These are phyloP conservation scores for Phycomyces nitens DNA, from an alignment of 192 early-diverging fungal genomes.

Conservation along the genomic window DNA sequence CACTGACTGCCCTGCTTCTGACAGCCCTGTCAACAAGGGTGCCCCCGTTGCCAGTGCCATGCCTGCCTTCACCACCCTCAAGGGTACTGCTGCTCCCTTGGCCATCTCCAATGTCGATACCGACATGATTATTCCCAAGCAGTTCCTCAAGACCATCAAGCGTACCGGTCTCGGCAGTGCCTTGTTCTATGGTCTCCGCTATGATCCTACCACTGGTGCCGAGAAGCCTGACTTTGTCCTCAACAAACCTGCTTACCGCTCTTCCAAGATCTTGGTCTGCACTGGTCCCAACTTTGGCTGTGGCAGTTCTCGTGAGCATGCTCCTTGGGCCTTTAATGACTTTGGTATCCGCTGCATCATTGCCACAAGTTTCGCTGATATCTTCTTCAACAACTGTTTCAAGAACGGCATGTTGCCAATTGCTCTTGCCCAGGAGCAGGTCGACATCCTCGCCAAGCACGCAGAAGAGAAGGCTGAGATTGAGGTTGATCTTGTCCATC, in stretches of 20 bases:
- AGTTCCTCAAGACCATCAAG: slow-evolving; percentile 75
- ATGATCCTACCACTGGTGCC: slow-evolving; percentile 40
- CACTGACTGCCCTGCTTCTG: slow-evolving; percentile 8
- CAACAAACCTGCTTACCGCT: slow-evolving; percentile 52
- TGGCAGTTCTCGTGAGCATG: slow-evolving; percentile 65
- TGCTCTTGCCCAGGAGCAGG: slow-evolving; percentile 26
- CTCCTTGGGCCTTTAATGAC: slow-evolving; percentile 71
- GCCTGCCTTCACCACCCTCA: slow-evolving; percentile 56
- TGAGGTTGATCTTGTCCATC: slow-evolving; percentile 53
- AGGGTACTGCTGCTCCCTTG: slow-evolving; percentile 57
- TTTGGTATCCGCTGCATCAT: slow-evolving; percentile 71
- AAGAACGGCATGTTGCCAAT: slow-evolving; percentile 74
- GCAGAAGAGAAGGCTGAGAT: slow-evolving; percentile 43
- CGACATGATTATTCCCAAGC: slow-evolving; percentile 74
- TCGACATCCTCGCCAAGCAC: slow-evolving; percentile 42
- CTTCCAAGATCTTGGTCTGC: slow-evolving; percentile 50
- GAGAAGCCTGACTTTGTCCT: slow-evolving; percentile 59
- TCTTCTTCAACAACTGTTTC: slow-evolving; percentile 73
- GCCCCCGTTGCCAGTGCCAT: slow-evolving; percentile 37
- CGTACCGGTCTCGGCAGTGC: slow-evolving; percentile 61
- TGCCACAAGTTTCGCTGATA: slow-evolving; percentile 66
- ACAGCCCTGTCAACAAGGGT: neutral
- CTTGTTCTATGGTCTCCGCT: slow-evolving; percentile 61
- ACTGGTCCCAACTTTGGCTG: slow-evolving; percentile 68
- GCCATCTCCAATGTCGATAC: slow-evolving; percentile 64